Evolutionary conservation across 345 rosid species (phyloP).

Genomic region (Aegle marmelos): DNA sequence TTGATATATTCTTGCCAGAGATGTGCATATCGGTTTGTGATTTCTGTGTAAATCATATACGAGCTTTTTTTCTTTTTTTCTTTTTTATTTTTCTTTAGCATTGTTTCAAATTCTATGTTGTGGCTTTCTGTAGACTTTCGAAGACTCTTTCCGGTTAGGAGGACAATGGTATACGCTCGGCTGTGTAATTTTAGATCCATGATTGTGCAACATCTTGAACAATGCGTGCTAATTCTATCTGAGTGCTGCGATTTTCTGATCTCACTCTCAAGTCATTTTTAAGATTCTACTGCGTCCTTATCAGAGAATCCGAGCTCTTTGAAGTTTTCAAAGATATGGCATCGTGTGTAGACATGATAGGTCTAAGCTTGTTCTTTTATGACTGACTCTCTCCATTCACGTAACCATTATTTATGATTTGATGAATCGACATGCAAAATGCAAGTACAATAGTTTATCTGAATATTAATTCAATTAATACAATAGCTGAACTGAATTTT

Average conservation of each 20-base stretch:
- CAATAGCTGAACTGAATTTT: neutral
- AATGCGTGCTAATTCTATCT: too few relatives aligned
- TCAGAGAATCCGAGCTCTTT: neutral
- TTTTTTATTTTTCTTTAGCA: neutral
- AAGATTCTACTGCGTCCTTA: neutral
- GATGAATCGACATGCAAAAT: neutral
- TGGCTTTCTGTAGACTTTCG: constrained; percentile 4
- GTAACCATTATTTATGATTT: too few relatives aligned
- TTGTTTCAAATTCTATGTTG: constrained; percentile 13
- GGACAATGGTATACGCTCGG: neutral
- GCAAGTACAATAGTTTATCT: neutral
- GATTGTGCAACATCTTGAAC: neutral
- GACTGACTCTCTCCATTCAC: too few relatives aligned
- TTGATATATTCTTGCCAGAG: constrained; percentile 25
- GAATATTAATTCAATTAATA: constrained; percentile 9
- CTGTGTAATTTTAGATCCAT: neutral
- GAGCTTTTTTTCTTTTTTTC: constrained; percentile 6
- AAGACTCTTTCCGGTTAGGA: neutral
- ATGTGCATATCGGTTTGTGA: constrained; percentile 37
- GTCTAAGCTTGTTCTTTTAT: neutral
- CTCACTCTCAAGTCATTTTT: too few relatives aligned
- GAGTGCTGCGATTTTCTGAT: too few relatives aligned
- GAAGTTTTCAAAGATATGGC: neutral
- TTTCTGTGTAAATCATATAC: constrained; percentile 35
- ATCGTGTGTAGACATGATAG: neutral